Conservation (phyloP, 768 basidiomycete genomes). For the Xanthoconium purpureum region DNA sequence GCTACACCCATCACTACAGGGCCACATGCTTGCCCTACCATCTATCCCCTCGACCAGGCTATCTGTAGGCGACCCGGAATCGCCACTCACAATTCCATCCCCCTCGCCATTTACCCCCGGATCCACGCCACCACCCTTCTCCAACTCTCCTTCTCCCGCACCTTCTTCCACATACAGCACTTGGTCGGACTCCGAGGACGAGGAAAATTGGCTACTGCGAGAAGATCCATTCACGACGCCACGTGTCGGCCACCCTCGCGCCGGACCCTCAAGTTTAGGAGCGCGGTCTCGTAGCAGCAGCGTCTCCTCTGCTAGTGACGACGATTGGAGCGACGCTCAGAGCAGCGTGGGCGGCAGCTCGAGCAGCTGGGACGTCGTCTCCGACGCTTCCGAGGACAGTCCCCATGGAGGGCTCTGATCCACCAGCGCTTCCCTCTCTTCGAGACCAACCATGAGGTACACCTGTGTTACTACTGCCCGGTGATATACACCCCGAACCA, state of each 20-base stretch:
- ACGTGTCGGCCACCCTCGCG: not conserved
- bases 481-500: no score
- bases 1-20: constrained; percentile 1
- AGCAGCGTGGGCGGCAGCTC: constrained; percentile 10
- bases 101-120: constrained; percentile 7
- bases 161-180: constrained; percentile 5
- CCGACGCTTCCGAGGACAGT: constrained; percentile 5
- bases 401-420: not conserved
- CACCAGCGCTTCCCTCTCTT: not conserved
- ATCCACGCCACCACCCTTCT: constrained; percentile 15
- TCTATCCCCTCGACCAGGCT: constrained; percentile 27
- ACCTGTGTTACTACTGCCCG: not conserved
- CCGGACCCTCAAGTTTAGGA: not conserved
- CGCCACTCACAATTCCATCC: constrained; percentile 26
- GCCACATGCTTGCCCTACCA: constrained; percentile 16
- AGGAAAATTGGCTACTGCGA: constrained; percentile 5
- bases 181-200: constrained; percentile 15
- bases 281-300: constrained; percentile 12
- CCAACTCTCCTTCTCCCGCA: constrained; percentile 17
- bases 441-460: not conserved
- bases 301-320: constrained; percentile 12
- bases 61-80: constrained; percentile 21
- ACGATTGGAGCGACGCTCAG: constrained; percentile 30
- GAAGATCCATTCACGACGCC: not conserved
- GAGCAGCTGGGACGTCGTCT: constrained; percentile 28